A percentile compares a stretch with the other conserved stretches of the same genome.
Evolutionary conservation across 108 stramenopile species (phyloP).

Genomic region (Heterococcus sp.): DNA sequence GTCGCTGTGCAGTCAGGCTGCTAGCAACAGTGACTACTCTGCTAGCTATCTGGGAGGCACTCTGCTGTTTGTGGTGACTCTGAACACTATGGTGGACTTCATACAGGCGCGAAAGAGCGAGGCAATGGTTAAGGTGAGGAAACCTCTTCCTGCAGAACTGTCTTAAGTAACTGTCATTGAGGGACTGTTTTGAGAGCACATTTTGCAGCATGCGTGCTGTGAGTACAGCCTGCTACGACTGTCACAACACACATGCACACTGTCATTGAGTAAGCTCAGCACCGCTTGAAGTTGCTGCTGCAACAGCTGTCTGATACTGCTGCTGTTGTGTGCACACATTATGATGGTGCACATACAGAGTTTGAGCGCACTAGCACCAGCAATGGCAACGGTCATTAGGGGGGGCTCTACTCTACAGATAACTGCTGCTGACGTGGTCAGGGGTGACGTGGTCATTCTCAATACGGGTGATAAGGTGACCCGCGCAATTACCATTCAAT

Average conservation of each 20-base stretch:
- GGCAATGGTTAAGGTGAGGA: neutral
- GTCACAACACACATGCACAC: no score
- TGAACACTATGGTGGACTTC: conserved; percentile 35
- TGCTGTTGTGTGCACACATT: no score
- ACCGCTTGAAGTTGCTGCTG: no score
- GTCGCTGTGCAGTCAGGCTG: neutral
- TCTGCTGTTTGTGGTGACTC: conserved; percentile 7
- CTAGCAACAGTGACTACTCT: neutral
- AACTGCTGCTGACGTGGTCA: neutral
- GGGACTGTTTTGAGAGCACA: no score
- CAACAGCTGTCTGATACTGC: no score
- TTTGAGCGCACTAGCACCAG: neutral
- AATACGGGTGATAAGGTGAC: neutral
- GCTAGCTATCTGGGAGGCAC: conserved; percentile 6
- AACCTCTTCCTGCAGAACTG: no score
- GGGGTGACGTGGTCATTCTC: neutral
- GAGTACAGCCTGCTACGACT: no score
- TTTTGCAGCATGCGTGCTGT: no score
- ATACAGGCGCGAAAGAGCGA: conserved; percentile 14
- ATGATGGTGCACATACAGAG: no score
- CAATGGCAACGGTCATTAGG: neutral
- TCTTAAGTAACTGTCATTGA: no score
- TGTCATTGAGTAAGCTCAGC: no score
- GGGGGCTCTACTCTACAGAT: neutral
- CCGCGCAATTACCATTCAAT: no score